phyloP scores from a whole-genome alignment of 2,329 filamentous ascomycete species.

The Orbilia ellipsospora region DNA sequence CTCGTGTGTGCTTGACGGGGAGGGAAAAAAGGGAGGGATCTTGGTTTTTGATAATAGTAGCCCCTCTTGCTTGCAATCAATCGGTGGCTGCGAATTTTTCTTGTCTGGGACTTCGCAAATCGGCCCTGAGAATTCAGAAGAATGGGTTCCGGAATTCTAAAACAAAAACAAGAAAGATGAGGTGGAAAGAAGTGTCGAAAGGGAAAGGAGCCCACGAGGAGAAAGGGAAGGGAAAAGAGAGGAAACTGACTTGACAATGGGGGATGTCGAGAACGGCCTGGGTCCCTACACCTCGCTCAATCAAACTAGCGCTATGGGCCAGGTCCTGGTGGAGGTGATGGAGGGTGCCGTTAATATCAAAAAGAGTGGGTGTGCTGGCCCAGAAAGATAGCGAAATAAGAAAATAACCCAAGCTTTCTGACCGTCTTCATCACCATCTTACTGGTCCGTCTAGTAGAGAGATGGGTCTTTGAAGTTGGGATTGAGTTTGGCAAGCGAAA shows the following conservation, averaged over 20 bases:
- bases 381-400: constrained; percentile 37
- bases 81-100: constrained; percentile 29
- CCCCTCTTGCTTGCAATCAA: constrained; percentile 28
- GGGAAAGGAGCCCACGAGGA: constrained; percentile 17
- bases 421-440: neutral
- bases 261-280: constrained; percentile 52
- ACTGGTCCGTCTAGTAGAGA: neutral
- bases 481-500: no score
- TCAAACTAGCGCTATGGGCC: constrained; percentile 53
- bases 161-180: neutral
- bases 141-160: constrained; percentile 28
- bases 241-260: constrained; percentile 24
- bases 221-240: constrained; percentile 22
- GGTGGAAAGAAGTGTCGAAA: constrained; percentile 31
- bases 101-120: neutral
- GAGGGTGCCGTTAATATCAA: constrained; percentile 44
- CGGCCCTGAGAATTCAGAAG: neutral
- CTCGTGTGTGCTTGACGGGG: neutral
- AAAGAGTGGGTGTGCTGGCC: constrained; percentile 53
- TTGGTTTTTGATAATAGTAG: constrained; percentile 7
- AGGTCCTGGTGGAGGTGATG: constrained; percentile 33
- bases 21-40: constrained; percentile 20
- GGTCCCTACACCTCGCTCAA: constrained; percentile 46
- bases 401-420: constrained; percentile 3
- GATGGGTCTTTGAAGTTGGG: no score